Base-by-base conservation (phyloP, 192 early-diverging fungal species). In the Podila epicladia region DNA sequence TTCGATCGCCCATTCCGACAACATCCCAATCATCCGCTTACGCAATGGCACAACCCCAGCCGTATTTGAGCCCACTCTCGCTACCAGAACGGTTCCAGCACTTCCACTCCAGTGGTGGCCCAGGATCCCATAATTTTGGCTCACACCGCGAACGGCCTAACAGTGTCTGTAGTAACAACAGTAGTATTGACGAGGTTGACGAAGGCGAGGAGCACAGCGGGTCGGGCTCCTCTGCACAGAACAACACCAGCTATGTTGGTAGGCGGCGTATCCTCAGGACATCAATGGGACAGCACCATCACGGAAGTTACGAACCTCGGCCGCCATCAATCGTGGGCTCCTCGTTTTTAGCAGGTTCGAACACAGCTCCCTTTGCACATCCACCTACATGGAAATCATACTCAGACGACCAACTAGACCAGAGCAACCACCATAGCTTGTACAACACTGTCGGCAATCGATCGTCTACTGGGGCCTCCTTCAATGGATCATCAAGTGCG, bases 61-160 rank as follows among this genome's bases (percentile, higher is more conserved):
- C 71, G 9, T 69, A 69, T 22, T 29, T 51, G 9, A 80, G 63
- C 35, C 70, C 70, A 17, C 37, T 80, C n/a, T 72, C 77, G 1
- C 31, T 80, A 13, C 77, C 77, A 13, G 77, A 80, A 31, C 71
- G 77, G 7, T 80, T 80, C 60, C 77, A 80, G 55, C 71, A 80
- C 37, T 73, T 80, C 53, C 71, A 73, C 63, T 72, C 71, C 6
- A 67, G 68, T 20, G 58, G 58, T 29, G 51, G 65, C 19, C 20
- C 69, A 53, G 75, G 75, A 12, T 13, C 71, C 2, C 26, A 28
- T 33, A 80, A 31, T 24, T 28, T 55, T 15, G 62, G 41, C 19
- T 33, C 38, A 0, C 22, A 67, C 20, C 62, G 64, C 5, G 77
- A 80, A 20, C 32, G 77, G 53, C 77, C 77, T 7, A 63, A 64